A percentile compares a stretch with the other conserved stretches of the same genome.
Conservation (phyloP, 768 basidiomycete species). For the Myochromella boudieri region DNA sequence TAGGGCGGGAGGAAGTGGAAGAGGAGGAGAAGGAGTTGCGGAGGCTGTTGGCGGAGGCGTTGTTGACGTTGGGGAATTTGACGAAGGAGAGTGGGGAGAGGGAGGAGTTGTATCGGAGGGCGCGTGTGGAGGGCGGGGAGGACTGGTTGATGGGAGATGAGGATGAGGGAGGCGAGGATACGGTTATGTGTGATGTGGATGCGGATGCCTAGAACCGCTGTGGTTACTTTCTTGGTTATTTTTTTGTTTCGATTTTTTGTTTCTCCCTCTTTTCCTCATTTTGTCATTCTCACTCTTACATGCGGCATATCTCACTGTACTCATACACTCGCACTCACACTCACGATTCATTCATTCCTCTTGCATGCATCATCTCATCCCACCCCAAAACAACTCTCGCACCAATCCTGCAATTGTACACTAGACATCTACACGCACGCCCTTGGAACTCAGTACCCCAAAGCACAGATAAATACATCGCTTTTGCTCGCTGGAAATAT, state of each 20-base stretch:
- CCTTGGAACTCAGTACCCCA: no score
- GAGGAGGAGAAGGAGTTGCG: slow-evolving; percentile 27
- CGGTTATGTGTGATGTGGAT: slow-evolving; percentile 17
- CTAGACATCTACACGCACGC: no score
- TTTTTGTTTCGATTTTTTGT: background rate
- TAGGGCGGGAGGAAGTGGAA: slow-evolving; percentile 15
- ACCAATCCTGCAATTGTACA: background rate
- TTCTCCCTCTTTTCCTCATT: background rate
- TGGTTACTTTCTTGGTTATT: background rate
- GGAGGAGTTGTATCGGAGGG: slow-evolving; percentile 52
- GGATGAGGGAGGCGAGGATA: slow-evolving; percentile 19
- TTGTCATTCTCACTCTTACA: background rate
- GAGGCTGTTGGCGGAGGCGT: slow-evolving; percentile 49
- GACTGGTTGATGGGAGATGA: slow-evolving; percentile 33
- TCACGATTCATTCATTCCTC: no score
- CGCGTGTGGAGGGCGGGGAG: slow-evolving; percentile 47
- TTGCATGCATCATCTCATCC: background rate
- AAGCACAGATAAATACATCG: no score
- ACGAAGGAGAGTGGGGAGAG: slow-evolving; percentile 45
- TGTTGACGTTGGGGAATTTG: slow-evolving; percentile 59
- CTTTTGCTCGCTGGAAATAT: no score
- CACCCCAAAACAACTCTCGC: background rate
- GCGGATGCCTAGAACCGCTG: background rate
- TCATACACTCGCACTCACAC: no score
- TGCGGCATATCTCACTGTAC: background rate